A percentile compares a stretch with the other conserved stretches of the same genome.
Evolutionary conservation across 1,284 basidiomycete genomes (phyloP).

Genomic region (Ustilago tritici): DNA sequence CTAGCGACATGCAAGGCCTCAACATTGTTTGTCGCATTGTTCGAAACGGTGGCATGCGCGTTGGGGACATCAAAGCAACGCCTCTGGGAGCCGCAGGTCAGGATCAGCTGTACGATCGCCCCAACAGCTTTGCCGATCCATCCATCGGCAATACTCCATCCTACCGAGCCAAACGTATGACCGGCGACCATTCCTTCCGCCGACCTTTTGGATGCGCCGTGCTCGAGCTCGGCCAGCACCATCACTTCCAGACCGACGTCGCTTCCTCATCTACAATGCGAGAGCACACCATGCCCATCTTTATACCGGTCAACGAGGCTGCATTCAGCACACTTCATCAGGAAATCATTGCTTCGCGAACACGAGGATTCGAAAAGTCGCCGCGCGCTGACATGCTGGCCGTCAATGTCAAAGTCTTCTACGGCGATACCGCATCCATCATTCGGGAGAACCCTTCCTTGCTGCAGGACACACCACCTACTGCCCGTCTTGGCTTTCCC

Average conservation of each 20-base stretch:
- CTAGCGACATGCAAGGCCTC: slow-evolving; percentile 79
- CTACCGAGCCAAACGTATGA: slow-evolving; percentile 53
- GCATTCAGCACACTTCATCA: slow-evolving; percentile 93
- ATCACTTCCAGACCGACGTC: slow-evolving; percentile 75
- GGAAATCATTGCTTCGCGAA: slow-evolving; percentile 86
- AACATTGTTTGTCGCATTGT: slow-evolving; percentile 80
- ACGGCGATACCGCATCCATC: slow-evolving; percentile 81
- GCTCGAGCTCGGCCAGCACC: slow-evolving; percentile 80
- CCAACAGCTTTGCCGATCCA: slow-evolving; percentile 34
- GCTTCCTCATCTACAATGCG: slow-evolving; percentile 60
- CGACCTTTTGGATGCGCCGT: slow-evolving; percentile 94
- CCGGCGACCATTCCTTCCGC: slow-evolving; percentile 73
- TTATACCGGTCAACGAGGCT: slow-evolving; percentile 81
- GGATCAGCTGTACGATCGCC: slow-evolving; percentile 31
- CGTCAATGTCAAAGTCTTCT: slow-evolving; percentile 89
- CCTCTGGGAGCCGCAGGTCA: slow-evolving; percentile 42
- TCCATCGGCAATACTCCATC: slow-evolving; percentile 46
- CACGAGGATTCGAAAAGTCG: slow-evolving; percentile 85
- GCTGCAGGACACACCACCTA: slow-evolving; percentile 84
- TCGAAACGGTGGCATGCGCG: slow-evolving; percentile 85
- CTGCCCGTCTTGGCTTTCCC: slow-evolving; percentile 91
- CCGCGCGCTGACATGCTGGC: slow-evolving; percentile 86
- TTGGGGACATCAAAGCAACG: slow-evolving; percentile 72
- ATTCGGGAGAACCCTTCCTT: slow-evolving; percentile 86
- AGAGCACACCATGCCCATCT: slow-evolving; percentile 91